phyloP scores from a whole-genome alignment of 148 eudicot genomes.

The Dysphania ambrosioides region DNA sequence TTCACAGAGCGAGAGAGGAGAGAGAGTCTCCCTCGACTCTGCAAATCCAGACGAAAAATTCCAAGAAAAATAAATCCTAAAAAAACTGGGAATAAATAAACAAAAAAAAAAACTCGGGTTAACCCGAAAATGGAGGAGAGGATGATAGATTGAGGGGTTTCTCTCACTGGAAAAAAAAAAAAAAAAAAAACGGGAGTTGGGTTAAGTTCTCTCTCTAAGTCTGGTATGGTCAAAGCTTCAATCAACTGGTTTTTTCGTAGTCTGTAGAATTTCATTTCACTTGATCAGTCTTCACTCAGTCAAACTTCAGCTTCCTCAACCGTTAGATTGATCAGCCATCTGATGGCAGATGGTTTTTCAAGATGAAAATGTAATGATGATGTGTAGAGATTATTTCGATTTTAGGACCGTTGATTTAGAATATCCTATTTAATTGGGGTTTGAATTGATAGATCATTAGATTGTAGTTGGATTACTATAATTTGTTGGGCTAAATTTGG shows the following conservation, averaged over 20 bases:
- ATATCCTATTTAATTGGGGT: background rate
- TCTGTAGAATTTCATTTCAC: background rate
- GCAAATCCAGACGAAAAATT: background rate
- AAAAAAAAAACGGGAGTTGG: too few species aligned
- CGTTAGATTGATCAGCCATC: slow-evolving; percentile 19
- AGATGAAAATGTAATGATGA: too few species aligned
- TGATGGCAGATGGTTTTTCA: slow-evolving; percentile 21
- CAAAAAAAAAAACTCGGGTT: background rate
- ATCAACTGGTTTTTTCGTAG: slow-evolving; percentile 20
- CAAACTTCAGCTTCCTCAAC: slow-evolving; percentile 17
- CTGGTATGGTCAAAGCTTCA: slow-evolving; percentile 29
- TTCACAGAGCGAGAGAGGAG: slow-evolving; percentile 17
- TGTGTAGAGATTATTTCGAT: too few species aligned
- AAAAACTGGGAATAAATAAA: background rate
- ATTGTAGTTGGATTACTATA: background rate
- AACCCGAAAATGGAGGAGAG: background rate
- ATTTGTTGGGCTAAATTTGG: background rate
- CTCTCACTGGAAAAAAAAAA: slow-evolving; percentile 9
- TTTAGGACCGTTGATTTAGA: background rate
- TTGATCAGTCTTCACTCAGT: slow-evolving; percentile 7
- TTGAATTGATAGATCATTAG: background rate
- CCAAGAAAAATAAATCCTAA: background rate
- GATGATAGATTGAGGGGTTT: background rate
- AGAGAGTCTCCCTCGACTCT: slow-evolving; percentile 29
- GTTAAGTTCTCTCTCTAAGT: slow-evolving; percentile 2